phyloP scores from a whole-genome alignment of 257 asterid genomes.

The Capsicum pubescens region DNA sequence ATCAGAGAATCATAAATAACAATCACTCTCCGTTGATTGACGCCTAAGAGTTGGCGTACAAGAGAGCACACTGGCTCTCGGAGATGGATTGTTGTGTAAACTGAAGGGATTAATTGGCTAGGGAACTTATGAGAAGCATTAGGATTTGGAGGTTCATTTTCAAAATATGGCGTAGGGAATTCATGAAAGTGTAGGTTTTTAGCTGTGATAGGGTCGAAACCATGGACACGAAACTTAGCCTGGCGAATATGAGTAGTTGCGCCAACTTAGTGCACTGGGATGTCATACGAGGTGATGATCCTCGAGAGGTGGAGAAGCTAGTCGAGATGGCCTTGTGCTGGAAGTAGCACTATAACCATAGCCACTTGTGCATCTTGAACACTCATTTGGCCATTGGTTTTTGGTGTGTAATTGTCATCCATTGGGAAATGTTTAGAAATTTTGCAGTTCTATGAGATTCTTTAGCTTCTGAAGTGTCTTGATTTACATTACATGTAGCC shows the following conservation, averaged over 20 bases:
- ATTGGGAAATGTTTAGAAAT: neutral
- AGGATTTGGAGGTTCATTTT: constrained; percentile 32
- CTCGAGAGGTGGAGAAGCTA: constrained; percentile 29
- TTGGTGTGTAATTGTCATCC: neutral
- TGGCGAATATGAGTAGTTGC: constrained; percentile 40
- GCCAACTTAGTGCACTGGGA: constrained; percentile 31
- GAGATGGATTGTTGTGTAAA: constrained; percentile 31
- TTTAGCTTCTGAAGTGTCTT: neutral
- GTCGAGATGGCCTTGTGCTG: constrained; percentile 32
- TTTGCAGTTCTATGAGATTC: neutral
- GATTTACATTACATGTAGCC: neutral
- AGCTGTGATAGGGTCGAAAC: constrained; percentile 48
- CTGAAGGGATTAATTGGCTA: constrained; percentile 30
- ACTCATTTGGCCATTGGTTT: neutral
- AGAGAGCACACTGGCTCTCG: constrained; percentile 27
- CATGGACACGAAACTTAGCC: constrained; percentile 50
- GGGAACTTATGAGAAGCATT: constrained; percentile 31
- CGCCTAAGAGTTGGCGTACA: constrained; percentile 1
- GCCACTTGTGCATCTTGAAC: constrained; percentile 19
- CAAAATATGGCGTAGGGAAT: constrained; percentile 39
- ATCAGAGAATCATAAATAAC: constrained; percentile 36
- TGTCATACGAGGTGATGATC: neutral
- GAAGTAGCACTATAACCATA: constrained; percentile 13
- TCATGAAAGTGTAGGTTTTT: constrained; percentile 60
- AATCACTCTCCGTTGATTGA: constrained; percentile 18